phyloP scores from a whole-genome alignment of 345 rosid species.

The Pelargonium nanum region DNA sequence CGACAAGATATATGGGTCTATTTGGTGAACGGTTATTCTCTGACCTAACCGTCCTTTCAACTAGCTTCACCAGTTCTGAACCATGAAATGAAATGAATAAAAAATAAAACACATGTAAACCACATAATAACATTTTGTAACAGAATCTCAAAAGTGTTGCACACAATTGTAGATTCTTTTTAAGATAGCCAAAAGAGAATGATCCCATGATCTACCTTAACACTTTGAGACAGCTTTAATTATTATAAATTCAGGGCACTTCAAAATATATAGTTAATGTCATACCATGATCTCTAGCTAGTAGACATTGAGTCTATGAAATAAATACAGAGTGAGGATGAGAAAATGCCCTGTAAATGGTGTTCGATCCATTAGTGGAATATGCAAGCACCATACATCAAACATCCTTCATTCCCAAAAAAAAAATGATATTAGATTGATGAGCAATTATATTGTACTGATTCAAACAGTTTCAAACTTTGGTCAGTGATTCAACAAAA shows the following conservation, averaged over 20 bases:
- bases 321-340: not conserved
- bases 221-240: not conserved
- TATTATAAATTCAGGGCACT: not conserved
- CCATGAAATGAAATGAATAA: constrained; percentile 4
- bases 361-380: constrained; percentile 63
- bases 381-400: constrained; percentile 69
- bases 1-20: constrained; percentile 68
- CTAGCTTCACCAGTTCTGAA: constrained; percentile 52
- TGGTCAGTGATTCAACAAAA: not conserved
- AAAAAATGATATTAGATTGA: constrained; percentile 6
- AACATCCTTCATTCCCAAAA: constrained; percentile 45
- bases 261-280: not conserved
- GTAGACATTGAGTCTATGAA: not conserved
- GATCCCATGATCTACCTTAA: not conserved
- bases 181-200: not conserved
- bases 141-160: not conserved
- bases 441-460: not conserved
- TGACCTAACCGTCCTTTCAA: constrained; percentile 38
- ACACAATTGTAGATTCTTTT: not conserved
- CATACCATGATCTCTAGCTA: not conserved
- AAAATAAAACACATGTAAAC: not conserved
- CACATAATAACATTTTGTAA: not conserved
- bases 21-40: constrained; percentile 28
- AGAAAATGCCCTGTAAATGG: constrained; percentile 50
- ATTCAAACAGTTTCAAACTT: not conserved